phyloP scores from a whole-genome alignment of 495 filamentous ascomycete genomes.

The Jackrogersella minutella region DNA sequence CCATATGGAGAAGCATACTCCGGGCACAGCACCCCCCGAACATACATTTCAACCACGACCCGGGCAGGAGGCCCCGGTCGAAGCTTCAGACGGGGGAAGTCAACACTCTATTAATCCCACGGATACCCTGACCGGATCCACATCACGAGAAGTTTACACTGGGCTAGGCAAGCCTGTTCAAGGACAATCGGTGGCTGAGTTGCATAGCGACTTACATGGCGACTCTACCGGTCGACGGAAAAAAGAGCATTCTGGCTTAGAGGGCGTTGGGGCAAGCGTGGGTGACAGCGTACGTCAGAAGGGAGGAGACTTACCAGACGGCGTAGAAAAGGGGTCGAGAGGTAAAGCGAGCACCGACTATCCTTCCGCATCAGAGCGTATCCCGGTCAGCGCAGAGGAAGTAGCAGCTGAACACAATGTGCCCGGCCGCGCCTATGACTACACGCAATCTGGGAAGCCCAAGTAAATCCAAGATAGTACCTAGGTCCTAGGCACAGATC shows the following conservation, averaged over 20 bases:
- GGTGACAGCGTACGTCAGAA: conserved; percentile 48
- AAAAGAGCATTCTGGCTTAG: conserved; percentile 62
- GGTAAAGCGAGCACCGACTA: conserved; percentile 51
- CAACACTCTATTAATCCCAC: conserved; percentile 45
- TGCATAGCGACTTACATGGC: conserved; percentile 56
- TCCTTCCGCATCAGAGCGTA: conserved; percentile 46
- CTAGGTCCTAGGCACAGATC: too few relatives aligned
- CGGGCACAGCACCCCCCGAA: conserved; percentile 71
- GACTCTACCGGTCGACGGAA: conserved; percentile 49
- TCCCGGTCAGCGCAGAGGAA: conserved; percentile 56
- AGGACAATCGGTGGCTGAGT: conserved; percentile 68
- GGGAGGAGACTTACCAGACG: conserved; percentile 50
- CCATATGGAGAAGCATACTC: conserved; percentile 64
- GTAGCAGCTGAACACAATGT: conserved; percentile 53
- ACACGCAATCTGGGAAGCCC: conserved; percentile 23
- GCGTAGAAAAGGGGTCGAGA: conserved; percentile 46
- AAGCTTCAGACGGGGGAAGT: conserved; percentile 42
- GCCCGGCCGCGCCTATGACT: conserved; percentile 30
- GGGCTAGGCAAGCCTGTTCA: conserved; percentile 67
- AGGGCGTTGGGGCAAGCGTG: conserved; percentile 57
- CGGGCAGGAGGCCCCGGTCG: conserved; percentile 55
- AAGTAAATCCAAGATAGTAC: background rate
- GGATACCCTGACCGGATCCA: conserved; percentile 69
- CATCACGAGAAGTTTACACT: conserved; percentile 66
- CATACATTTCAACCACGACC: conserved; percentile 67